These are phyloP conservation scores for Colletotrichum graminicola DNA, from an alignment of 2,329 filamentous ascomycete species.

Conservation along the genomic window DNA sequence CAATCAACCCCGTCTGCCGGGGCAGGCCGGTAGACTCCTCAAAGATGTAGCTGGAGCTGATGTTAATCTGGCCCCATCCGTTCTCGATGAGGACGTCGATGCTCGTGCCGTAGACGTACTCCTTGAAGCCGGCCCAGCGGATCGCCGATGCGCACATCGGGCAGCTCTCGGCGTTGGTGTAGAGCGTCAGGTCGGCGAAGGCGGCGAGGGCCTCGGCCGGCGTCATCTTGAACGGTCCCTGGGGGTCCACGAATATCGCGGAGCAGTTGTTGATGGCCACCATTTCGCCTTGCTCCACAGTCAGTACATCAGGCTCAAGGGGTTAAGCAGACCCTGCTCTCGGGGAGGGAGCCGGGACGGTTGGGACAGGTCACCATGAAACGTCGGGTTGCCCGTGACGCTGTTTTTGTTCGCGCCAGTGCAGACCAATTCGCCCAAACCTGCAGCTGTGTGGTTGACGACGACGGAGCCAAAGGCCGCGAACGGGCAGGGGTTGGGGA, in stretches of 20 bases:
- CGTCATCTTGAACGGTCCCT: conserved; percentile 58
- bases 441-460: conserved; percentile 64
- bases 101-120: conserved; percentile 67
- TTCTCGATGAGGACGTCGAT: conserved; percentile 59
- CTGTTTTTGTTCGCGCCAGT: conserved; percentile 61
- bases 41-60: conserved; percentile 61
- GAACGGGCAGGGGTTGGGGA: conserved; percentile 65
- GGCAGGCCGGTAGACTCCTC: conserved; percentile 54
- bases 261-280: conserved; percentile 67
- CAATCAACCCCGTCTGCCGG: conserved; percentile 55
- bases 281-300: conserved; percentile 60
- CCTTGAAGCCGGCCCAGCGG: conserved; percentile 66
- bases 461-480: conserved; percentile 66
- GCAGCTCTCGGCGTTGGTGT: conserved; percentile 69
- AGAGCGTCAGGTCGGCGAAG: conserved; percentile 62
- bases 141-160: conserved; percentile 70
- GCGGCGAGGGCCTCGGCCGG: conserved; percentile 57
- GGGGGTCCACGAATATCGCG: conserved; percentile 58
- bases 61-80: conserved; percentile 65
- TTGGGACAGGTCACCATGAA: conserved; percentile 57
- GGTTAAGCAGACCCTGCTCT: no score
- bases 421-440: conserved; percentile 61
- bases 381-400: conserved; percentile 61
- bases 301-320: not conserved
- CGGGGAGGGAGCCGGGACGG: no score